Evolutionary conservation across 306 rosid genomes (phyloP).

Genomic region (Trichosanthes cucumerina): DNA sequence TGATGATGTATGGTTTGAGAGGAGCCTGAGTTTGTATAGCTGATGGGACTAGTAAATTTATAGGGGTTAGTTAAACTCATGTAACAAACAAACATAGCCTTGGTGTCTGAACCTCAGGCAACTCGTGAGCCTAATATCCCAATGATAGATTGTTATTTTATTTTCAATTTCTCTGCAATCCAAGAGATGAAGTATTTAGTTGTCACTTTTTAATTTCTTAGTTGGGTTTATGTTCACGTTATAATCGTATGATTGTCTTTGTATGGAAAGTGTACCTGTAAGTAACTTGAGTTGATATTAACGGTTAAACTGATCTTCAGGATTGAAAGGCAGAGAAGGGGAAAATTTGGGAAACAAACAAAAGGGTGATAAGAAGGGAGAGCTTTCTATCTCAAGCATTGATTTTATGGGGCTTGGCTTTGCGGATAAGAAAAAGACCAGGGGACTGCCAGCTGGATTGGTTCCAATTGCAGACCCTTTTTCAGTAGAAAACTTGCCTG

Average conservation of each 20-base stretch:
- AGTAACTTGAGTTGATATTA: constrained; percentile 20
- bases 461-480: constrained; percentile 63
- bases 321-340: constrained; percentile 21
- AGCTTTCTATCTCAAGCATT: constrained; percentile 53
- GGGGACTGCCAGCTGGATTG: constrained; percentile 69
- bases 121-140: neutral
- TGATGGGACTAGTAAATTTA: neutral
- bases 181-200: neutral
- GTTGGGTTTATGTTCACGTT: neutral
- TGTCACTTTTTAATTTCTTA: neutral
- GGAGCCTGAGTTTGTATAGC: neutral
- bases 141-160: neutral
- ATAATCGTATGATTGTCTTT: neutral
- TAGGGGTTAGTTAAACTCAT: neutral
- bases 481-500: constrained; percentile 36
- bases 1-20: neutral
- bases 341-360: constrained; percentile 14
- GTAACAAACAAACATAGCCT: neutral
- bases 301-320: constrained; percentile 27
- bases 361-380: constrained; percentile 36
- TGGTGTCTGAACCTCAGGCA: neutral
- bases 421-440: constrained; percentile 60
- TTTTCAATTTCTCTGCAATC: neutral
- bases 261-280: neutral
- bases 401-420: constrained; percentile 80